phyloP scores from a whole-genome alignment of 768 basidiomycete genomes.

The Pisolithus sp. region DNA sequence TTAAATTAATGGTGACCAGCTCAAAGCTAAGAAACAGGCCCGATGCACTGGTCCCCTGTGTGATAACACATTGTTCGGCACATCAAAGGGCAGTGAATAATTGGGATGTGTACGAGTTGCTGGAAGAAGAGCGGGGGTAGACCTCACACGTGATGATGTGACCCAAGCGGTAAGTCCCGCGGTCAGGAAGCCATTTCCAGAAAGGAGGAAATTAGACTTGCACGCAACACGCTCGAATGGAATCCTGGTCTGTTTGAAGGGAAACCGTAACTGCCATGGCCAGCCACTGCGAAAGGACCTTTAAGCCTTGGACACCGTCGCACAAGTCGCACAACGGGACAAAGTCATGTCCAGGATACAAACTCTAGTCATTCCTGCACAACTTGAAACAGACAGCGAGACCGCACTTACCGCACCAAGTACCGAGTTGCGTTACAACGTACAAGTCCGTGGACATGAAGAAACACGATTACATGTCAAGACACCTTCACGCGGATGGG shows the following conservation, averaged over 20 bases:
- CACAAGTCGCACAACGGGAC: no score
- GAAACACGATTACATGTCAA: no score
- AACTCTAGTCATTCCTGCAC: no score
- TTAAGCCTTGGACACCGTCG: no score
- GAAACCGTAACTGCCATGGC: background rate
- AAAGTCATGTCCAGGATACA: no score
- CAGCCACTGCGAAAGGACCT: background rate
- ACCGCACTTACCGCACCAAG: no score
- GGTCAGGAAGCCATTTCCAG: background rate
- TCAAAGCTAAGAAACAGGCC: background rate
- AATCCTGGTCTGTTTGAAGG: background rate
- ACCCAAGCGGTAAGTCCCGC: background rate
- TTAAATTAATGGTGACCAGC: background rate
- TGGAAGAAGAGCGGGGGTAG: background rate
- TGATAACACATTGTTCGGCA: background rate
- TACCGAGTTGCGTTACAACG: no score
- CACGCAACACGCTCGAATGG: background rate
- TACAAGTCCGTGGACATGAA: no score
- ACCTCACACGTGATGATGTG: no score
- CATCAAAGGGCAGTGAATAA: background rate
- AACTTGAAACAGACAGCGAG: no score
- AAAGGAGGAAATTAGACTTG: background rate
- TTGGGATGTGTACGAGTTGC: background rate
- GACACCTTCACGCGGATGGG: no score
- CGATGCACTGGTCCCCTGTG: background rate